Percentiles rank a stretch among this genome's conserved stretches.
Evolutionary conservation across 768 basidiomycete genomes (phyloP).

Genomic region (Rhizopogon sp.): DNA sequence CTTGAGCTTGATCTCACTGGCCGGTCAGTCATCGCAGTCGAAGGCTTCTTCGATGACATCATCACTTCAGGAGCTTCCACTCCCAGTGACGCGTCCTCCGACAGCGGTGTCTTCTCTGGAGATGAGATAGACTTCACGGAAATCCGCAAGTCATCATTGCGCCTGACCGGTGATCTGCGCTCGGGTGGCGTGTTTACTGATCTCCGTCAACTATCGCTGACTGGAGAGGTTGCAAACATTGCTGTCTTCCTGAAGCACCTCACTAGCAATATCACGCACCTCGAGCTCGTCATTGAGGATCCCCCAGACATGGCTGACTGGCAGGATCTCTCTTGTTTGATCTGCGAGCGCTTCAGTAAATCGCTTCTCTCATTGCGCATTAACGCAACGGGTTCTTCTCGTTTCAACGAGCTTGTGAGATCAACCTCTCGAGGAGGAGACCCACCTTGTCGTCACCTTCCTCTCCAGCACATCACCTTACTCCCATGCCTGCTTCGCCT

Average conservation of each 20-base stretch:
- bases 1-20: conserved; percentile 71
- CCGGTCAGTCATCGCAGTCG: conserved; percentile 62
- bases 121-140: conserved; percentile 77
- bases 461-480: conserved; percentile 51
- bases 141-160: conserved; percentile 63
- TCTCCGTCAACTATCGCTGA: conserved; percentile 58
- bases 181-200: conserved; percentile 52
- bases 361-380: conserved; percentile 59
- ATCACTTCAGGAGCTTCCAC: conserved; percentile 64
- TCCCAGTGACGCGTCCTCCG: conserved; percentile 65
- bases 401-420: conserved; percentile 78
- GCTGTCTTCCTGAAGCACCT: conserved; percentile 69
- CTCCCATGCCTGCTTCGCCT: conserved; percentile 56
- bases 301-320: conserved; percentile 72
- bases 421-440: conserved; percentile 64
- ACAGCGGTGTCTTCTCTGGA: conserved; percentile 74
- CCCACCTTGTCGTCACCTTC: conserved; percentile 52
- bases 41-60: conserved; percentile 76
- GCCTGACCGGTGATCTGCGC: conserved; percentile 56
- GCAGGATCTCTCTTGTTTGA: conserved; percentile 61
- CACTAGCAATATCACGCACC: conserved; percentile 54
- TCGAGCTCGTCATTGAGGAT: conserved; percentile 77
- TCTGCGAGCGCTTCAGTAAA: conserved; percentile 57
- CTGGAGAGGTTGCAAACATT: conserved; percentile 66
- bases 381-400: conserved; percentile 61